Base-by-base conservation (phyloP, 805 yeast genomes). In the Isabelozyma gotoi region DNA sequence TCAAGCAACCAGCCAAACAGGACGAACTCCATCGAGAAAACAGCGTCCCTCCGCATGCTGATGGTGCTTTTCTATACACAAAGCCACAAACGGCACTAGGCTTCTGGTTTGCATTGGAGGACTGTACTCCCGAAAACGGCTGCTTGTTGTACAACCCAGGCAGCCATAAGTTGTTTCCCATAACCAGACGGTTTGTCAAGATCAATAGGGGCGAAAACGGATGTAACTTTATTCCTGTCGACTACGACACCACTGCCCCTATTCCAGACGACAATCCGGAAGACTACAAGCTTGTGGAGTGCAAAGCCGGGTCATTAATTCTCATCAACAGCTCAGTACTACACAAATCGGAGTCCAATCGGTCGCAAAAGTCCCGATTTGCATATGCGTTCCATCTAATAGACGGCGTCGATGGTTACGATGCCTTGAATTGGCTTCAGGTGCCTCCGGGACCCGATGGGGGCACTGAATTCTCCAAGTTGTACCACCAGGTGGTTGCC, bases 371-470 rank as follows among this genome's bases (percentile, higher is more conserved):
- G 44, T 81, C 88, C 7, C 71, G 95, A 48, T 85, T 72, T 55
- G 94, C 90, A 0, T 87, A 85, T 62, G 84, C 94, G 0, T 87
- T 87, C 63, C 95, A 87, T 57, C 75, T 84, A 36, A 84, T 87
- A 44, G 94, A 87, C 41, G 92, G 92, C 2, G 62, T 48, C 2
- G 67, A 77, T 10, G 59, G 73, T 19, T 87, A 85, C 54, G 94
- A 86, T 57, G 64, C 66, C 17, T 60, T 71, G 54, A 86, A 86
- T 57, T 87, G 95, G 94, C 71, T 86, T 29, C 95, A 87, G 56
- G 80, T 85, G 4, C 94, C 94, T 2, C 77, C 84, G 0, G 55
- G 76, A 4, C 48, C 53, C 6, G 65, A 63, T 10, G 91, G 92
- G 0, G 85, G 88, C 1, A 60, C 73, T 0, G 65, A 82, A 12